Conservation (phyloP, 768 basidiomycete genomes). For the Butyriboletus loyo region DNA sequence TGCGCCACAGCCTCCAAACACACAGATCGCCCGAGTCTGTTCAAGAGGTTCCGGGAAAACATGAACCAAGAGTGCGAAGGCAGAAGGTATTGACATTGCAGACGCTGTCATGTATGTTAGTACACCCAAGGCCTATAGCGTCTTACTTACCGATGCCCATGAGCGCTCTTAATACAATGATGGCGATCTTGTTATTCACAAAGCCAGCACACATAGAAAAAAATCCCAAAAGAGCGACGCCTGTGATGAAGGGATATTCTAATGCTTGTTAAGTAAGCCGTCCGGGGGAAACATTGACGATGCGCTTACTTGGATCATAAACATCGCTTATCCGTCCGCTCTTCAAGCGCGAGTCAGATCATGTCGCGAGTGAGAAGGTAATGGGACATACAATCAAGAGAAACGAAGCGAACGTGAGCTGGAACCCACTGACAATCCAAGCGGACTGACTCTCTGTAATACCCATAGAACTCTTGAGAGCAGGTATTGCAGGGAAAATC, state of each 20-base stretch:
- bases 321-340: conserved; percentile 27
- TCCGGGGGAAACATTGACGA: conserved; percentile 16
- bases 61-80: conserved; percentile 47
- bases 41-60: conserved; percentile 45
- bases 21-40: conserved; percentile 47
- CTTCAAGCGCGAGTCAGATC: conserved; percentile 14
- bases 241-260: conserved; percentile 43
- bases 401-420: conserved; percentile 47
- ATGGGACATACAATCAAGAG: conserved; percentile 20
- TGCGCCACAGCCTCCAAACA: conserved; percentile 46
- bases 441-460: conserved; percentile 9
- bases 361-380: not conserved
- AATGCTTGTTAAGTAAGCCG: conserved; percentile 30
- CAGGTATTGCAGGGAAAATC: conserved; percentile 39
- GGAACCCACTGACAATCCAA: conserved; percentile 44
- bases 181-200: conserved; percentile 40
- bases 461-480: conserved; percentile 20
- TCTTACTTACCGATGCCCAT: conserved; percentile 42
- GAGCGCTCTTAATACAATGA: conserved; percentile 51
- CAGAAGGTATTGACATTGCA: conserved; percentile 50
- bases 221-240: conserved; percentile 40
- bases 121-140: not conserved
- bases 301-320: conserved; percentile 30
- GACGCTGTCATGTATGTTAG: conserved; percentile 34
- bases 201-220: conserved; percentile 49